A percentile compares a stretch with the other conserved stretches of the same genome.
These are phyloP conservation scores for Penicillium olsonii DNA, from an alignment of 2,329 filamentous ascomycete genomes.

Conservation along the genomic window DNA sequence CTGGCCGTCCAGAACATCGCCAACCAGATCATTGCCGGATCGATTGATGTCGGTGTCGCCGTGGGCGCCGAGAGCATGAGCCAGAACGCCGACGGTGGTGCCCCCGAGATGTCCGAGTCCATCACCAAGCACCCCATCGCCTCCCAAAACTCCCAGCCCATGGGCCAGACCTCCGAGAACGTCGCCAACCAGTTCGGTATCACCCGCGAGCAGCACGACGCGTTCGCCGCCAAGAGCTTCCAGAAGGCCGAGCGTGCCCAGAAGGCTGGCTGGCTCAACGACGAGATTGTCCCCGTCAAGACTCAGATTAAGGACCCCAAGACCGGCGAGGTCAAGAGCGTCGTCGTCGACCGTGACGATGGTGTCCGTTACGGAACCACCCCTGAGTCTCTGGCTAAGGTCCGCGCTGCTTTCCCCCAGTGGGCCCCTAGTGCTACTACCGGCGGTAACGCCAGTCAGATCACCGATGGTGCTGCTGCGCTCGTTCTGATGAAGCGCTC, in stretches of 20 bases:
- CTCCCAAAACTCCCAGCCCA: slow-evolving; percentile 89
- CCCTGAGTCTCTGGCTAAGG: slow-evolving; percentile 77
- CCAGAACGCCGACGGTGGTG: slow-evolving; percentile 76
- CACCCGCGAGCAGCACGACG: slow-evolving; percentile 70
- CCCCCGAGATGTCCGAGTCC: slow-evolving; percentile 79
- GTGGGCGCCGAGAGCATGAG: slow-evolving; percentile 95
- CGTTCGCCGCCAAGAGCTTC: slow-evolving; percentile 82
- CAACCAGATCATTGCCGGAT: slow-evolving; percentile 83
- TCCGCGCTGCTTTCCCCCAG: slow-evolving; percentile 81
- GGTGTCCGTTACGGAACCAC: slow-evolving; percentile 83
- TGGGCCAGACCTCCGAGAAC: slow-evolving; percentile 88
- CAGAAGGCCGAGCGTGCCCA: slow-evolving; percentile 82
- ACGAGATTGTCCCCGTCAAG: slow-evolving; percentile 81
- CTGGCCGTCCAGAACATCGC: slow-evolving; percentile 89
- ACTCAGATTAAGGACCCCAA: slow-evolving; percentile 86
- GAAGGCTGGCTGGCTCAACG: slow-evolving; percentile 76
- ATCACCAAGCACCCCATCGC: slow-evolving; percentile 74
- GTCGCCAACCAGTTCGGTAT: slow-evolving; percentile 81
- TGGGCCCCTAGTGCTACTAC: slow-evolving; percentile 76
- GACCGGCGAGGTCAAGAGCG: slow-evolving; percentile 74
- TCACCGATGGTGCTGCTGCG: slow-evolving; percentile 88
- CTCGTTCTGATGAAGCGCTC: slow-evolving; percentile 90
- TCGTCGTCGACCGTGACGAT: slow-evolving; percentile 79
- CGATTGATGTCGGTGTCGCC: slow-evolving; percentile 89
- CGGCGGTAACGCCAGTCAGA: slow-evolving; percentile 88